Conservation (phyloP, 2,329 filamentous ascomycete genomes). For the Aspergillus pseudoterreus region DNA sequence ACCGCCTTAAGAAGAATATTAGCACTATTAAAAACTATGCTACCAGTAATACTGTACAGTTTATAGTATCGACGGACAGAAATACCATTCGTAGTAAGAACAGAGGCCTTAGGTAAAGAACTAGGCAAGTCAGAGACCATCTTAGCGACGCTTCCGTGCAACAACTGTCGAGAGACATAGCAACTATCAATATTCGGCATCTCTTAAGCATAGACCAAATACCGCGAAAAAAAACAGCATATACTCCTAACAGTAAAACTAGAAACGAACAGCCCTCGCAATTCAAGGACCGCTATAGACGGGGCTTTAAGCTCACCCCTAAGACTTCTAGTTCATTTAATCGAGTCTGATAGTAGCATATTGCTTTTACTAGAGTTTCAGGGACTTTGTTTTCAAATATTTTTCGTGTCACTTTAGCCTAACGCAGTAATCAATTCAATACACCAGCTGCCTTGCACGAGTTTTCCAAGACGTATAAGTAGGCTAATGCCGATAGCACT, state of each 20-base stretch:
- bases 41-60: conserved; percentile 33
- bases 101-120: conserved; percentile 25
- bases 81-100: conserved; percentile 32
- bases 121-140: conserved; percentile 33
- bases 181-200: conserved; percentile 17
- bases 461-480: background rate
- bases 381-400: background rate
- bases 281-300: conserved; percentile 25
- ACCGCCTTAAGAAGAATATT: conserved; percentile 23
- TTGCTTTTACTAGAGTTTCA: background rate
- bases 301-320: conserved; percentile 12
- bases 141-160: conserved; percentile 27
- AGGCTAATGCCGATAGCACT: background rate
- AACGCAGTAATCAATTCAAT: background rate
- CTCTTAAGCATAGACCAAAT: conserved; percentile 8
- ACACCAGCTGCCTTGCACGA: background rate
- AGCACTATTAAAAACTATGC: conserved; percentile 34
- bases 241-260: conserved; percentile 3
- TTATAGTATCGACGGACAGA: conserved; percentile 37
- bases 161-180: conserved; percentile 30
- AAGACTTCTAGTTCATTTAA: background rate
- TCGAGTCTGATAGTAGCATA: background rate
- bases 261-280: conserved; percentile 12
- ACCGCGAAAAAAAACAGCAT: conserved; percentile 6
- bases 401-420: background rate